Base-by-base conservation (phyloP, 768 basidiomycete species). In the Russula sp. region DNA sequence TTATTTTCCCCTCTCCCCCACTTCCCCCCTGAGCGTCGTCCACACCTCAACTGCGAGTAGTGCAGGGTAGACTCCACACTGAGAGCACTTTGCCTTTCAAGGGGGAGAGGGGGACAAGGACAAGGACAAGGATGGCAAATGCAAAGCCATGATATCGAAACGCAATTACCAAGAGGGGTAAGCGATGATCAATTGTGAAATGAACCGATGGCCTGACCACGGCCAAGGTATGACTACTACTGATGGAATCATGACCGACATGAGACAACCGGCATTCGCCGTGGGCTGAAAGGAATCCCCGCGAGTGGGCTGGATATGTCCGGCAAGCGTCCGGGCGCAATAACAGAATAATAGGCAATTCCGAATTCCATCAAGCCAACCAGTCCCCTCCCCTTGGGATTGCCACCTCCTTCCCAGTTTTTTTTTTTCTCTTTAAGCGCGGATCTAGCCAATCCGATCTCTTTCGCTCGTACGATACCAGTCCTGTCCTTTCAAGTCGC, bases 251-350 rank as follows among this genome's bases (percentile, higher is more conserved):
- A 34, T 47, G 4, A 18, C 14, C 35, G 34, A 58, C 50, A 35
- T 57, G 59, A 40, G 49, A 60, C 63, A 20, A 60, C 63, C 63
- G 63, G 63, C 3, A 45, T 16, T 20, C 9, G 14, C 63, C 63
- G 63, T 27, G 37, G 6, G 42, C 14, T 9, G 48, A 49, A 44
- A 32, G 40, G 22, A 61, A 40, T 42, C 52, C 47, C 53, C 51
- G 27, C 45, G 57, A 63, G 34, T 39, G 16, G 39, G 34, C 20
- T 37, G 31, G 18, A 63, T n/a, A 35, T 42, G 56, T 58, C 62
- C 52, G 62, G 62, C 62, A 59, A 59, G 47, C 57, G 44, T 59
- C 63, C 58, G 58, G 63, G 58, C 63, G 58, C 54, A 64, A 57
- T 53, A 57, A 63, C 22, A 39, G 27, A 22, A 27, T 27, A 27